Conservation (phyloP, 495 filamentous ascomycete species). For the Pyrenula aspistea region DNA sequence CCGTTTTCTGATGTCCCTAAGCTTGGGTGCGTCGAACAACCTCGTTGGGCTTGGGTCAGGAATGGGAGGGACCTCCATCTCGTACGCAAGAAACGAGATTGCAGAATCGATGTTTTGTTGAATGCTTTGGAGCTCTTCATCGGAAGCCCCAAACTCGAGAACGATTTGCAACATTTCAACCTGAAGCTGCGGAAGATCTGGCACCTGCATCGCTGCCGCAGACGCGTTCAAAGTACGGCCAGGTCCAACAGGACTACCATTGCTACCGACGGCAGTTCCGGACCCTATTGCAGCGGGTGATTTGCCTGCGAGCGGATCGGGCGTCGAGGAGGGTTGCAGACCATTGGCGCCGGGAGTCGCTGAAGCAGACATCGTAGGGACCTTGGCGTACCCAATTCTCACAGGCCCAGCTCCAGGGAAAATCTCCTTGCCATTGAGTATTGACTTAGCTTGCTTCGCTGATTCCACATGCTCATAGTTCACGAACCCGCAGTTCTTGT, state of each 20-base stretch:
- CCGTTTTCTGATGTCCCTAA: constrained; percentile 91
- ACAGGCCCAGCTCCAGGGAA: constrained; percentile 94
- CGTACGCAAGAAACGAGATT: constrained; percentile 58
- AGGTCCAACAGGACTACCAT: constrained; percentile 15
- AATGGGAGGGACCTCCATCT: constrained; percentile 78
- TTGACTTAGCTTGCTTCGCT: constrained; percentile 73
- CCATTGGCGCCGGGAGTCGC: constrained; percentile 77
- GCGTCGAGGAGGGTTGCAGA: constrained; percentile 83
- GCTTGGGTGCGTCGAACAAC: constrained; percentile 87
- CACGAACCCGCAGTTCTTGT: constrained; percentile 98
- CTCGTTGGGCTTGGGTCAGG: constrained; percentile 82
- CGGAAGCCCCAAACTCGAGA: constrained; percentile 71
- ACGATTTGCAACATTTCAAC: constrained; percentile 79
- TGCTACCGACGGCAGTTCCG: constrained; percentile 17
- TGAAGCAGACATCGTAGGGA: constrained; percentile 65
- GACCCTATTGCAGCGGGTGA: constrained; percentile 17
- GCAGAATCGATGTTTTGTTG: constrained; percentile 60
- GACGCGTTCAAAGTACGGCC: constrained; percentile 28
- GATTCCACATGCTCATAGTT: constrained; percentile 88
- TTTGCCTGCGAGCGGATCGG: constrained; percentile 51
- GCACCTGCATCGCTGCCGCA: constrained; percentile 48
- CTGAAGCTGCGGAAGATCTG: constrained; percentile 62
- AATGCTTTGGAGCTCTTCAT: constrained; percentile 69
- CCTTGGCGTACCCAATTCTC: constrained; percentile 93
- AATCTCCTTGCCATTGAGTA: constrained; percentile 92